These are phyloP conservation scores for Hypericum androsaemum DNA, from an alignment of 345 rosid species.

Conservation along the genomic window DNA sequence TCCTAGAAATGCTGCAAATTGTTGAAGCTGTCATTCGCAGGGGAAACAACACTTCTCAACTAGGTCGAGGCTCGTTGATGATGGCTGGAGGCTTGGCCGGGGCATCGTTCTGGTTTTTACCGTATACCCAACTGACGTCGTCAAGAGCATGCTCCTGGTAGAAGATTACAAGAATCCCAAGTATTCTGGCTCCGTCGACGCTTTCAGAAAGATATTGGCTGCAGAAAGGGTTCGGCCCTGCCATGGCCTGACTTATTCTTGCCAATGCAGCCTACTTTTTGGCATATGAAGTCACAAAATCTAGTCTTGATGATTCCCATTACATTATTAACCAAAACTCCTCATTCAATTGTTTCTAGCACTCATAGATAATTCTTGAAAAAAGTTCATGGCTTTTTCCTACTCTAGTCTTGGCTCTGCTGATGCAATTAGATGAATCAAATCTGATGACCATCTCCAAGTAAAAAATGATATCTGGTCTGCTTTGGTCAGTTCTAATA, in stretches of 20 bases:
- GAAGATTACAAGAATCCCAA: conserved; percentile 84
- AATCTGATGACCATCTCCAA: too few species aligned
- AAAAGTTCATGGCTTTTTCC: too few species aligned
- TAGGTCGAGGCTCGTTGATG: conserved; percentile 75
- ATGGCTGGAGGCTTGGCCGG: conserved; percentile 93
- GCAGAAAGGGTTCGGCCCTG: conserved; percentile 92
- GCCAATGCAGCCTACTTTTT: conserved; percentile 98
- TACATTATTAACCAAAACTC: too few species aligned
- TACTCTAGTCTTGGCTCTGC: too few species aligned
- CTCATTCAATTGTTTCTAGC: too few species aligned
- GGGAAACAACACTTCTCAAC: conserved; percentile 78
- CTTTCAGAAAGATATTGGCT: conserved; percentile 67
- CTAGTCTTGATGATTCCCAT: conserved; percentile 73
- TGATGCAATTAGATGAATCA: too few species aligned
- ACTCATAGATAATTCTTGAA: too few species aligned
- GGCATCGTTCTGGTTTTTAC: conserved; percentile 67
- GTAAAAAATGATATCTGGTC: too few species aligned
- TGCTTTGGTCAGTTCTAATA: too few species aligned
- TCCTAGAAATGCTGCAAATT: conserved; percentile 92
- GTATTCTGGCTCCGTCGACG: conserved; percentile 60
- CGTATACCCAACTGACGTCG: conserved; percentile 89
- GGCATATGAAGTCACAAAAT: conserved; percentile 76
- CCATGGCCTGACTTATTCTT: conserved; percentile 89
- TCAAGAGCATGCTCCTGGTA: conserved; percentile 89
- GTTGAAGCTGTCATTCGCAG: conserved; percentile 64